These are phyloP conservation scores for Chalciporus sp. DNA, from an alignment of 1,284 basidiomycete species.

Conservation along the genomic window DNA sequence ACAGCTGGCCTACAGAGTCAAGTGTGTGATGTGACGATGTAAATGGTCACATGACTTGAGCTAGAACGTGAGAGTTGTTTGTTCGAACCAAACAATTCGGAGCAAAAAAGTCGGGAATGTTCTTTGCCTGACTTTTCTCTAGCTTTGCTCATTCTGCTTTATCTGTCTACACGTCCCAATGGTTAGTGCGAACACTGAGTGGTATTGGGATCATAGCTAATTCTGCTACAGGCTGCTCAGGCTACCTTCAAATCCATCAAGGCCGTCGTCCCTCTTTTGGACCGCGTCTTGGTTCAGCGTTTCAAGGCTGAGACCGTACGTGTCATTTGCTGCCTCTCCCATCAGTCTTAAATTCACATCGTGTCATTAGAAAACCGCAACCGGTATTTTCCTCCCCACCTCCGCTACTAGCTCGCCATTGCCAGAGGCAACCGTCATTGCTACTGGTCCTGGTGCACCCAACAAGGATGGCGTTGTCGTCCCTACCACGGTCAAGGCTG, in stretches of 20 bases:
- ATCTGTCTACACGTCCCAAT: slow-evolving; percentile 19
- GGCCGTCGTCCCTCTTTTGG: slow-evolving; percentile 88
- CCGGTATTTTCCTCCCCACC: slow-evolving; percentile 92
- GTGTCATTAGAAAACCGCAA: slow-evolving; percentile 80
- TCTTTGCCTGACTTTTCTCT: slow-evolving; percentile 14
- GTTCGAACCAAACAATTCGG: slow-evolving; percentile 24
- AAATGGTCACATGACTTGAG: slow-evolving; percentile 24
- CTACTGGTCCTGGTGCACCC: slow-evolving; percentile 90
- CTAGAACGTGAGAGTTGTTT: slow-evolving; percentile 27
- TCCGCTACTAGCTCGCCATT: slow-evolving; percentile 83
- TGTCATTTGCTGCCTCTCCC: slow-evolving; percentile 13
- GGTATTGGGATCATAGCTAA: neutral
- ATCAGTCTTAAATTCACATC: neutral
- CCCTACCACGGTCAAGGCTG: slow-evolving; percentile 83
- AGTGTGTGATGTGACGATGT: too few relatives aligned
- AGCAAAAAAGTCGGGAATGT: slow-evolving; percentile 25
- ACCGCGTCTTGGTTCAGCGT: slow-evolving; percentile 96
- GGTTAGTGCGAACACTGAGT: slow-evolving; percentile 19
- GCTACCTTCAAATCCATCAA: slow-evolving; percentile 95
- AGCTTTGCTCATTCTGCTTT: slow-evolving; percentile 27
- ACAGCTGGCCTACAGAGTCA: too few relatives aligned
- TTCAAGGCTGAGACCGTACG: slow-evolving; percentile 92
- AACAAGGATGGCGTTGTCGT: slow-evolving; percentile 83
- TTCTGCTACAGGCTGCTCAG: slow-evolving; percentile 57
- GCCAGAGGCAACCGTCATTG: slow-evolving; percentile 96